These are phyloP conservation scores for Vicia sativa DNA, from an alignment of 306 rosid genomes.

Conservation along the genomic window DNA sequence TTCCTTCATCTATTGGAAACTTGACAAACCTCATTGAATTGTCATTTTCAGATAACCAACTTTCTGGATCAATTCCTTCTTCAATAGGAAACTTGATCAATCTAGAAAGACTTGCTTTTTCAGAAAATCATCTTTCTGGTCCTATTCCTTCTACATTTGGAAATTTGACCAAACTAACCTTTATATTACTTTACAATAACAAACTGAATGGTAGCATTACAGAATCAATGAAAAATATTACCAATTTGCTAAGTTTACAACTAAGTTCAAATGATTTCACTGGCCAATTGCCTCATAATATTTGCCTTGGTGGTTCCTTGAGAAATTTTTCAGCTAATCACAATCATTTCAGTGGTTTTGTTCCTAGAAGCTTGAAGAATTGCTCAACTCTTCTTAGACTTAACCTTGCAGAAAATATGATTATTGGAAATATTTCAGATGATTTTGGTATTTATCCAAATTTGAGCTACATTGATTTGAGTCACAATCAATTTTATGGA, in stretches of 20 bases:
- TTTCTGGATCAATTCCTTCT: conserved; percentile 42
- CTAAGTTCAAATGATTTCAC: conserved; percentile 30
- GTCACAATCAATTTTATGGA: conserved; percentile 35
- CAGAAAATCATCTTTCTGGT: conserved; percentile 25
- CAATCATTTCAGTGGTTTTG: conserved; percentile 29
- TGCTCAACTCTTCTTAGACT: conserved; percentile 40
- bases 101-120: conserved; percentile 15
- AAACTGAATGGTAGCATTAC: conserved; percentile 29
- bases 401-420: conserved; percentile 36
- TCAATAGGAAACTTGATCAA: conserved; percentile 41
- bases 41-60: background rate
- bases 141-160: conserved; percentile 35
- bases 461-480: conserved; percentile 28
- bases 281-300: conserved; percentile 37
- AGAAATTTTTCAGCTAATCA: conserved; percentile 15
- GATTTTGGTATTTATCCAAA: conserved; percentile 48
- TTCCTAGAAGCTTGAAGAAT: conserved; percentile 42
- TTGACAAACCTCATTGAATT: conserved; percentile 34
- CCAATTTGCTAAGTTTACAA: conserved; percentile 26
- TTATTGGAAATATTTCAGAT: conserved; percentile 45
- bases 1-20: conserved; percentile 45
- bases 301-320: conserved; percentile 36
- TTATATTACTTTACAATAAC: background rate
- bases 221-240: conserved; percentile 12
- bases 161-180: conserved; percentile 38